These are phyloP conservation scores for Arthrobotrys pseudoclavata DNA, from an alignment of 2,329 filamentous ascomycete species.

Conservation along the genomic window DNA sequence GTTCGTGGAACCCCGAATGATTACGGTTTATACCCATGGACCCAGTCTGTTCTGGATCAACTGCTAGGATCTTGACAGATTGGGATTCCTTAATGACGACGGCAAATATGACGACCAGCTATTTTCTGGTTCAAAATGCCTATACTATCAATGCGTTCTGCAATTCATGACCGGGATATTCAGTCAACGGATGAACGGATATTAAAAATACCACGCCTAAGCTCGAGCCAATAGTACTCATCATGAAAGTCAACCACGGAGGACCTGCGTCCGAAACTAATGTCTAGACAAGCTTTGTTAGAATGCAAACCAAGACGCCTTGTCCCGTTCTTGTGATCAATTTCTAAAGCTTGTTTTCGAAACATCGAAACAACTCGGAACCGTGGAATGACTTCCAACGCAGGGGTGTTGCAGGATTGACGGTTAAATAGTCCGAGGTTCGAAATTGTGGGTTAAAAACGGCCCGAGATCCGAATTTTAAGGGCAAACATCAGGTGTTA, in stretches of 20 bases:
- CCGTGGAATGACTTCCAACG: constrained; percentile 39
- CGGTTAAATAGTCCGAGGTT: constrained; percentile 51
- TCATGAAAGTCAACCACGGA: constrained; percentile 19
- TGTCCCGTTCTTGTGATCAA: constrained; percentile 28
- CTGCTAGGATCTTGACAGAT: constrained; percentile 19
- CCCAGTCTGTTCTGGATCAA: constrained; percentile 12
- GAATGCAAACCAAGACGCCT: constrained; percentile 27
- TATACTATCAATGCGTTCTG: not conserved
- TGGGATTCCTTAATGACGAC: constrained; percentile 15
- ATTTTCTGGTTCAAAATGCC: not conserved
- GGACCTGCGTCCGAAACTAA: constrained; percentile 40
- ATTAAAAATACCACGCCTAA: constrained; percentile 12
- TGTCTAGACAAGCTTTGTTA: constrained; percentile 39
- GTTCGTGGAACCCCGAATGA: not conserved
- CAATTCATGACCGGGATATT: not conserved
- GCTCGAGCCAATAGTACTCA: not conserved
- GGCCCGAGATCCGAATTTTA: constrained; percentile 47
- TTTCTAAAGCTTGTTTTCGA: constrained; percentile 51
- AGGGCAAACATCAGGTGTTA: too few relatives aligned
- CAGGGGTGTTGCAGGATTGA: constrained; percentile 45
- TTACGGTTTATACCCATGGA: not conserved
- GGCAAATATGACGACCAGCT: not conserved
- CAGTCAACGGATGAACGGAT: constrained; percentile 34
- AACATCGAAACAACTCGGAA: constrained; percentile 9
- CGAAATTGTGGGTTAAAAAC: not conserved